These are phyloP conservation scores for Boletus nobilissimus DNA, from an alignment of 1,284 basidiomycete genomes.

Conservation along the genomic window DNA sequence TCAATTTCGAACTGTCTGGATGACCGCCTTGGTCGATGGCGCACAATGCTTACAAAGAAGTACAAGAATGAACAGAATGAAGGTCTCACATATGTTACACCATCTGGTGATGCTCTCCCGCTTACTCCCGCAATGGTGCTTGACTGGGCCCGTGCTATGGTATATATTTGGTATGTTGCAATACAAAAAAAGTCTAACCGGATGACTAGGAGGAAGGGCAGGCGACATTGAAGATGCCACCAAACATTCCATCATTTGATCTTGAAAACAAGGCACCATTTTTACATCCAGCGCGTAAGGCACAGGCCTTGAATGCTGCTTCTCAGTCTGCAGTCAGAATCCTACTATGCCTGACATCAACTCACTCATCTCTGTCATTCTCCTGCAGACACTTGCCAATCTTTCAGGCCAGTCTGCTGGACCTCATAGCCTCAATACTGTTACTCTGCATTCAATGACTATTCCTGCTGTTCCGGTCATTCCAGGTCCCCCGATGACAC, in stretches of 20 bases:
- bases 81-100: not conserved
- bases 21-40: not conserved
- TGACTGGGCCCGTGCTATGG: not conserved
- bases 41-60: not conserved
- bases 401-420: not conserved
- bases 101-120: not conserved
- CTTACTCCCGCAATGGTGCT: not conserved
- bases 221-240: not conserved
- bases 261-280: not conserved
- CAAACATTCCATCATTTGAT: not conserved
- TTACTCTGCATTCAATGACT: too few relatives aligned
- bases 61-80: not conserved
- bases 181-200: not conserved
- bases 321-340: not conserved
- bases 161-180: not conserved
- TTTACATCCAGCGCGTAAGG: not conserved
- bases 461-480: too few relatives aligned
- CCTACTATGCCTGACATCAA: not conserved
- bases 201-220: not conserved
- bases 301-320: not conserved
- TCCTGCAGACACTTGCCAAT: too few relatives aligned
- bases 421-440: too few relatives aligned
- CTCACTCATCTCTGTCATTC: too few relatives aligned
- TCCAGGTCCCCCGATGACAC: not conserved
- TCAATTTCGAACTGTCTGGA: not conserved